Evolutionary conservation across 139 green algal species (phyloP), one percentile per base, ranked within the genome.

Genomic region (Micractinium sp.): DNA sequence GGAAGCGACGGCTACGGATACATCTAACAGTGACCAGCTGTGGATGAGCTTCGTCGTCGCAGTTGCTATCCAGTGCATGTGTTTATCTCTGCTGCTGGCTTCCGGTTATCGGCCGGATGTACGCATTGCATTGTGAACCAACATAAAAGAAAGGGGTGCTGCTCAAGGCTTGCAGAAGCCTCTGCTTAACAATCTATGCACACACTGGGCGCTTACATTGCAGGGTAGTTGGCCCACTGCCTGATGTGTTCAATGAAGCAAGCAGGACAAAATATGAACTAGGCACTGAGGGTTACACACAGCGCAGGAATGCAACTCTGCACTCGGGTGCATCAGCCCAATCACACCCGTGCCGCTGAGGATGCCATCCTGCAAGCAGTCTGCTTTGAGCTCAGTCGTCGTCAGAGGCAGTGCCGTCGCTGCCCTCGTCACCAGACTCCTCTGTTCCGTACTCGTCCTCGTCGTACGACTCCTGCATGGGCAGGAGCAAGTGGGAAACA

Each of bases 381-480:
- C 47, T 9, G 7, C 5, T 56, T 9, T 56, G 12, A 15, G 61
- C 71, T 86, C 56, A 86, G n/a, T 86, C 81, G 1, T 86, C 69
- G 22, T 84, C 81, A 22, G 81, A 86, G 56, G n/a, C 56, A 13
- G 35, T 31, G 38, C 60, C 89, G 31, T 85, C 79, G 27, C 85
- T 81, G 19, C 56, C 80, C 87, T 91, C 89, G 9, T 47, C 33
- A 0, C 82, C 91, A 7, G 56, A 86, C 83, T 94, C 91, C 85
- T 95, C 93, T 27, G 89, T 92, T 20, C 92, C 90, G 56, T 85
- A 90, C 71, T 95, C 93, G 18, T 95, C 93, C 18, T 39, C 91
- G 76, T 94, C 93, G 25, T 87, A 94, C 1, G 47, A 56, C 47
- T 93, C 92, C 27, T 76, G 86, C 82, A 78, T 2, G 33, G 15